These are phyloP conservation scores for Xylaria sp. DNA, from an alignment of 495 filamentous ascomycete species.

Conservation along the genomic window DNA sequence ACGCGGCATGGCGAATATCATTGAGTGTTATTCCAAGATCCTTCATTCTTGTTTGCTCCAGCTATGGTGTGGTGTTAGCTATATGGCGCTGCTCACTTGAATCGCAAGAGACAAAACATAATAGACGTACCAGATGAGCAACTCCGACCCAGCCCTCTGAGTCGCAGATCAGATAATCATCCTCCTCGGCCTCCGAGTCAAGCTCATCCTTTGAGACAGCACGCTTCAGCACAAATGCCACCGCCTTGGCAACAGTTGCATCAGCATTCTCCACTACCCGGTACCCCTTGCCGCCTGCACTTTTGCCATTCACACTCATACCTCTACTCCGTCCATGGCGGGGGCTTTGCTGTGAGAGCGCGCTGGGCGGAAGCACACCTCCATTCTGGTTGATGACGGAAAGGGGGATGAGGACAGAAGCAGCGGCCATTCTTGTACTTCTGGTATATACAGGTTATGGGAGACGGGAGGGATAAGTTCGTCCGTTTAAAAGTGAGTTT, in stretches of 20 bases:
- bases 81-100: neutral
- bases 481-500: neutral
- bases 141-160: constrained; percentile 51
- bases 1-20: constrained; percentile 46
- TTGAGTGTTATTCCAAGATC: constrained; percentile 43
- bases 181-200: constrained; percentile 44
- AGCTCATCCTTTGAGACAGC: constrained; percentile 44
- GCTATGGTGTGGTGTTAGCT: constrained; percentile 33
- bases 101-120: neutral
- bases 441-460: constrained; percentile 7
- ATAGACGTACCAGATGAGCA: constrained; percentile 47
- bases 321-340: constrained; percentile 54
- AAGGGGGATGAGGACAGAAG: constrained; percentile 42
- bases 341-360: constrained; percentile 47
- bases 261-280: constrained; percentile 53
- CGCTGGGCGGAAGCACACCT: constrained; percentile 53
- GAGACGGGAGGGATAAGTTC: neutral
- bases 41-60: constrained; percentile 43
- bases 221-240: constrained; percentile 52
- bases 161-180: constrained; percentile 48
- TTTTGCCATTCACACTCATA: constrained; percentile 50
- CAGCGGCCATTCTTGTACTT: constrained; percentile 41
- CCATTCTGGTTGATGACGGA: constrained; percentile 44
- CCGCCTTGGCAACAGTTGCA: constrained; percentile 48
- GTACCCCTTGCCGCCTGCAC: constrained; percentile 47